These are phyloP conservation scores for Ailanthus altissimus DNA, from an alignment of 345 rosid genomes.

Conservation along the genomic window DNA sequence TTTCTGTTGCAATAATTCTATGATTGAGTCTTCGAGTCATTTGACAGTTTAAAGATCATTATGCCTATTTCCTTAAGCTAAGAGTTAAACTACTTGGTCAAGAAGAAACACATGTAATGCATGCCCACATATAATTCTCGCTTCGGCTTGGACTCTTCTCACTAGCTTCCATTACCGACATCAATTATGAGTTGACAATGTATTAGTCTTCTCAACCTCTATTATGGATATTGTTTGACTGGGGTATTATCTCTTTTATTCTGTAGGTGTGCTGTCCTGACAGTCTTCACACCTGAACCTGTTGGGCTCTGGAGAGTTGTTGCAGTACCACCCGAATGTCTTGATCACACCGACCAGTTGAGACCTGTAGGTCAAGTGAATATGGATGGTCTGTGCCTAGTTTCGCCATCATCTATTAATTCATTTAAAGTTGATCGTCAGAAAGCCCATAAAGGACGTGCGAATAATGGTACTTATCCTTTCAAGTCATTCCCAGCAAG, in stretches of 20 bases:
- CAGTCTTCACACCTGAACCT: slow-evolving; percentile 35
- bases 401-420: slow-evolving; percentile 30
- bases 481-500: slow-evolving; percentile 25
- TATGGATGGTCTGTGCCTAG: slow-evolving; percentile 36
- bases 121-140: neutral
- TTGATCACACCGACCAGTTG: slow-evolving; percentile 30
- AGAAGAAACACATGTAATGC: neutral
- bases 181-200: neutral
- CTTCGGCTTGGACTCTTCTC: neutral
- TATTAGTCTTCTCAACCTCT: neutral
- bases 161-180: neutral
- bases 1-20: neutral
- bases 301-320: slow-evolving; percentile 39
- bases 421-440: slow-evolving; percentile 27
- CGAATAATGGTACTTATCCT: slow-evolving; percentile 21
- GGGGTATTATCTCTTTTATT: slow-evolving; percentile 4
- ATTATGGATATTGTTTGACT: slow-evolving; percentile 6
- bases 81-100: neutral
- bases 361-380: slow-evolving; percentile 32
- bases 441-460: slow-evolving; percentile 27
- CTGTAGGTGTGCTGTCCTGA: slow-evolving; percentile 32
- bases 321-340: slow-evolving; percentile 35
- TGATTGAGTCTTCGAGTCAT: neutral
- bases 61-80: neutral
- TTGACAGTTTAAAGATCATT: neutral